Conservation (phyloP, 169 alveolate genomes). For the Haemoproteus tartakovskyi region DNA sequence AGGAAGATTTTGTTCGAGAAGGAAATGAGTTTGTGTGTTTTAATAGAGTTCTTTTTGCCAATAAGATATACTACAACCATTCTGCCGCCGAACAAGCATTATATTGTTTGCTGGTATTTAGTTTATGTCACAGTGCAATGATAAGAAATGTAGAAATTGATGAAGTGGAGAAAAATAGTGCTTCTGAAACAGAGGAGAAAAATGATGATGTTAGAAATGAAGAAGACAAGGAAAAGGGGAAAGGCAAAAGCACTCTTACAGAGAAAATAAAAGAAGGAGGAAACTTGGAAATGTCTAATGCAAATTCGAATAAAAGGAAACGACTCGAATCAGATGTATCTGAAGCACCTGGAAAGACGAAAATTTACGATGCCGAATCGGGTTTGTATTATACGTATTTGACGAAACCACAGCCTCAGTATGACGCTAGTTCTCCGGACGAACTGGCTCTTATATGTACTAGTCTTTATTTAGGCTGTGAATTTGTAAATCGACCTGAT, state of each 20-base stretch:
- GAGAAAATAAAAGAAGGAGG: too few relatives aligned
- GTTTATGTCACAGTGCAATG: conserved; percentile 63
- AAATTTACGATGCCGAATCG: conserved; percentile 54
- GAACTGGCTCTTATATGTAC: conserved; percentile 84
- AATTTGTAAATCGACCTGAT: conserved; percentile 70
- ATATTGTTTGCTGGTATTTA: conserved; percentile 25
- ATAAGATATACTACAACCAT: conserved; percentile 30
- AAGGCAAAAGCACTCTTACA: too few relatives aligned
- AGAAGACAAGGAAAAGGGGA: conserved; percentile 2
- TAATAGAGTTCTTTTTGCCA: conserved; percentile 36
- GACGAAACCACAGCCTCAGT: conserved; percentile 64
- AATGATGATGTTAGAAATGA: conserved; percentile 15
- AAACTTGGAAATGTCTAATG: too few relatives aligned
- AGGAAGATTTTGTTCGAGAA: conserved; percentile 32
- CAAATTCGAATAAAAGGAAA: too few relatives aligned
- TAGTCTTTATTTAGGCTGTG: conserved; percentile 79
- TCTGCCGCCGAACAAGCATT: conserved; percentile 35
- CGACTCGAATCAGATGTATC: too few relatives aligned
- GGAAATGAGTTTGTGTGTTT: conserved; percentile 60
- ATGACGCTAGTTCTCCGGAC: conserved; percentile 86
- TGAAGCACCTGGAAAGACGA: conserved; percentile 13
- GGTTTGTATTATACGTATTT: conserved; percentile 18
- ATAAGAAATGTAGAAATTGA: conserved; percentile 51
- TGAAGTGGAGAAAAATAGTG: conserved; percentile 21
- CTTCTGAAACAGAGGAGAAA: conserved; percentile 2